Conservation (phyloP, 805 yeast species). For the Starmerella stigmatis region DNA sequence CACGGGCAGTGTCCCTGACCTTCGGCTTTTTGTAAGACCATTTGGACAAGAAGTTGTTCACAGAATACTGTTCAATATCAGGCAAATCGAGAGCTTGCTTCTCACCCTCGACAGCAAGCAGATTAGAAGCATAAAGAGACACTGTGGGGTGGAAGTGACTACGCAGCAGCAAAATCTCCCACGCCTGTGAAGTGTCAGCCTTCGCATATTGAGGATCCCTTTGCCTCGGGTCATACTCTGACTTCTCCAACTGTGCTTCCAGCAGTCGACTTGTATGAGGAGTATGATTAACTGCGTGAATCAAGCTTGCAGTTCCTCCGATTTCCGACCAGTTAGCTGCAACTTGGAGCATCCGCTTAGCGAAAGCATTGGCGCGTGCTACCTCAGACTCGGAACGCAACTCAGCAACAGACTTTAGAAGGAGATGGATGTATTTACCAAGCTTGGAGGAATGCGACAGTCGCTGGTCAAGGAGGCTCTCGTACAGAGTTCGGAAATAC, state of each 20-base stretch:
- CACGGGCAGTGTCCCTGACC: slow-evolving; percentile 61
- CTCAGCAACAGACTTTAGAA: slow-evolving; percentile 66
- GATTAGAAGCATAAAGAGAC: slow-evolving; percentile 60
- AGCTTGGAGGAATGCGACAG: slow-evolving; percentile 81
- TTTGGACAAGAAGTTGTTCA: slow-evolving; percentile 85
- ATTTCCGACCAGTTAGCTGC: slow-evolving; percentile 77
- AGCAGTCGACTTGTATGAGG: slow-evolving; percentile 72
- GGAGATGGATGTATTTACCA: slow-evolving; percentile 76
- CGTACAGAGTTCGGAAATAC: slow-evolving; percentile 80
- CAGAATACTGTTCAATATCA: slow-evolving; percentile 77
- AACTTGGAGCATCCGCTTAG: slow-evolving; percentile 77
- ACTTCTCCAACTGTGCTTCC: slow-evolving; percentile 30
- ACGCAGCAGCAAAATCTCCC: slow-evolving; percentile 72
- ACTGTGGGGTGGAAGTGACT: slow-evolving; percentile 90
- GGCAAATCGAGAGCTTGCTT: slow-evolving; percentile 50
- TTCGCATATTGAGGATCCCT: slow-evolving; percentile 90
- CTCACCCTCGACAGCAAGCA: slow-evolving; percentile 36
- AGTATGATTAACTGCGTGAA: slow-evolving; percentile 30
- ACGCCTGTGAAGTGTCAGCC: slow-evolving; percentile 68
- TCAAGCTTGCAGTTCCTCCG: slow-evolving; percentile 44
- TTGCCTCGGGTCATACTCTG: slow-evolving; percentile 65
- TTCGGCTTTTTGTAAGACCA: slow-evolving; percentile 91
- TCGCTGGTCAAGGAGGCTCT: slow-evolving; percentile 75
- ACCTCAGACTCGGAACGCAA: slow-evolving; percentile 41
- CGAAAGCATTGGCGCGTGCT: slow-evolving; percentile 73